phyloP scores from a whole-genome alignment of 495 filamentous ascomycete species.

The Aspergillus kassunensis region DNA sequence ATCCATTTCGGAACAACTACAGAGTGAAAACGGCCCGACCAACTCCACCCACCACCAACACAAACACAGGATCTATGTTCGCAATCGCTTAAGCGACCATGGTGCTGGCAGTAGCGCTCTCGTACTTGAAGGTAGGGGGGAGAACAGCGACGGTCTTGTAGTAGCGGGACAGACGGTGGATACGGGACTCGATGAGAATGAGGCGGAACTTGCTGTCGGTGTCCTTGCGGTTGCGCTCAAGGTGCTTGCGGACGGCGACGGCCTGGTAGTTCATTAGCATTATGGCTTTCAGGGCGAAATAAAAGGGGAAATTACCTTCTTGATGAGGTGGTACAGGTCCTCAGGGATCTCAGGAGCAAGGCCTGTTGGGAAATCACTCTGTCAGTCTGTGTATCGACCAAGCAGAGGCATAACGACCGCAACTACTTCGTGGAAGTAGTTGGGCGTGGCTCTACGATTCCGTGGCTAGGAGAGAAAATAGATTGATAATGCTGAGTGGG shows the following conservation, averaged over 20 bases:
- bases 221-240: slow-evolving; percentile 99
- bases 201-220: slow-evolving; percentile 99
- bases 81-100: slow-evolving; percentile 46
- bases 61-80: slow-evolving; percentile 4
- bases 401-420: slow-evolving; percentile 71
- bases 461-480: neutral
- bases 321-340: slow-evolving; percentile 98
- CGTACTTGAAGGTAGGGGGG: slow-evolving; percentile 97
- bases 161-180: slow-evolving; percentile 95
- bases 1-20: neutral
- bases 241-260: slow-evolving; percentile 99
- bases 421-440: slow-evolving; percentile 9
- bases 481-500: neutral
- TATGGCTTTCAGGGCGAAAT: neutral
- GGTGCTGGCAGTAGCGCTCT: slow-evolving; percentile 59
- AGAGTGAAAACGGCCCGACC: neutral
- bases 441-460: neutral
- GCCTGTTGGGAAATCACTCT: slow-evolving; percentile 85
- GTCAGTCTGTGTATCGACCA: slow-evolving; percentile 85
- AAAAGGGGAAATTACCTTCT: slow-evolving; percentile 66
- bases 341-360: slow-evolving; percentile 96
- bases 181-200: slow-evolving; percentile 99
- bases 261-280: slow-evolving; percentile 48
- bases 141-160: slow-evolving; percentile 99
- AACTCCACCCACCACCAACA: neutral